A percentile compares a stretch with the other conserved stretches of the same genome.
Evolutionary conservation across 495 filamentous ascomycete species (phyloP).

Genomic region (Talaromyces liani): DNA sequence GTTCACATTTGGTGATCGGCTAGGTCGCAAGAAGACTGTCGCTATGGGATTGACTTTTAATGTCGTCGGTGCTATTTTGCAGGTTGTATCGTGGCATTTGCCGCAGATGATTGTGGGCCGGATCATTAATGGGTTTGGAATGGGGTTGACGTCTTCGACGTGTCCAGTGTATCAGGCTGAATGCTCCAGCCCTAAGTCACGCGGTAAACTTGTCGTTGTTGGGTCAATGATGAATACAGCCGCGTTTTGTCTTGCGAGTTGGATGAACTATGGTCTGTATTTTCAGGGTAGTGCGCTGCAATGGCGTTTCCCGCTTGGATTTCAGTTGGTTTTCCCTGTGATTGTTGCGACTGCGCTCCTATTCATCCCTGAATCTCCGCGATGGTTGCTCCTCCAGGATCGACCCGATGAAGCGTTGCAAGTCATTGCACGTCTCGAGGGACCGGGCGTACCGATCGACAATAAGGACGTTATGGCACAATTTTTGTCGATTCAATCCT

Average conservation of each 20-base stretch:
- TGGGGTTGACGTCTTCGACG: constrained; percentile 29
- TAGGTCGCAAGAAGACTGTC: constrained; percentile 23
- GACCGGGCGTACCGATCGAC: constrained; percentile 36
- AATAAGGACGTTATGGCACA: constrained; percentile 29
- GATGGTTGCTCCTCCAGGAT: constrained; percentile 24
- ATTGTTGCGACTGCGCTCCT: constrained; percentile 16
- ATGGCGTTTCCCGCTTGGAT: constrained; percentile 45
- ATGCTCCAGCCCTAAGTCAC: constrained; percentile 16
- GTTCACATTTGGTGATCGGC: constrained; percentile 19
- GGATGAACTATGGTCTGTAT: constrained; percentile 31
- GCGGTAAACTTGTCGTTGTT: constrained; percentile 27
- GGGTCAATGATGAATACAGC: constrained; percentile 21
- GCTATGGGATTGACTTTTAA: constrained; percentile 16
- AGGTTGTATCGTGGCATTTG: constrained; percentile 24
- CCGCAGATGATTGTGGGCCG: constrained; percentile 34
- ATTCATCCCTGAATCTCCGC: constrained; percentile 22
- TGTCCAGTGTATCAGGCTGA: constrained; percentile 38
- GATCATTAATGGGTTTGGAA: constrained; percentile 27
- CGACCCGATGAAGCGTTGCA: constrained; percentile 42
- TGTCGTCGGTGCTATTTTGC: constrained; percentile 18
- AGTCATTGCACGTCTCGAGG: constrained; percentile 36
- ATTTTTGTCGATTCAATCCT: constrained; percentile 16
- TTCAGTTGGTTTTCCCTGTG: constrained; percentile 38
- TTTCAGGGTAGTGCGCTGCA: constrained; percentile 22
- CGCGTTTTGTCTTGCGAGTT: constrained; percentile 30